A percentile compares a stretch with the other conserved stretches of the same genome.
These are phyloP conservation scores for Amauroascus verrucosus DNA, from an alignment of 2,329 filamentous ascomycete genomes.

Conservation along the genomic window DNA sequence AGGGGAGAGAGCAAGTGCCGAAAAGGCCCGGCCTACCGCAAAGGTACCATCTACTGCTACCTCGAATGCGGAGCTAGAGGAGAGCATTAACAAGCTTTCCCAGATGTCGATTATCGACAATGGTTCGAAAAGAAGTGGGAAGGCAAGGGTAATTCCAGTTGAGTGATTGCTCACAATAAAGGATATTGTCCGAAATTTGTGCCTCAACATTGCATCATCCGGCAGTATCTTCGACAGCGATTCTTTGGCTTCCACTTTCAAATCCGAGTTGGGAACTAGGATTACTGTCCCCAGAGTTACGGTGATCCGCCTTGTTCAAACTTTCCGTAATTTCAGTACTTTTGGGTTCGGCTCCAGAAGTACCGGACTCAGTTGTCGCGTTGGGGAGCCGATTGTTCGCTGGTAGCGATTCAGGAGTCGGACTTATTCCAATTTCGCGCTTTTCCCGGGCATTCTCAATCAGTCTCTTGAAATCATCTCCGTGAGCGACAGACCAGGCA, in stretches of 20 bases:
- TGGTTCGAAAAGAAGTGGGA: not conserved
- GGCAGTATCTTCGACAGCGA: constrained; percentile 2
- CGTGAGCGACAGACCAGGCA: constrained; percentile 64
- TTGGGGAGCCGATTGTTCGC: not conserved
- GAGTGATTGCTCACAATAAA: constrained; percentile 4
- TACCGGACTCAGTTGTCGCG: not conserved
- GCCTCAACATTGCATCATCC: not conserved
- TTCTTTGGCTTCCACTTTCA: not conserved
- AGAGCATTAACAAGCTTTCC: constrained; percentile 32
- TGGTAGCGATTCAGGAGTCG: constrained; percentile 20
- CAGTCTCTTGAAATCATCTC: constrained; percentile 63
- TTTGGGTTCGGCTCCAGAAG: not conserved
- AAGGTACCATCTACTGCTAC: constrained; percentile 10
- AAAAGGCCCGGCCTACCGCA: constrained; percentile 3
- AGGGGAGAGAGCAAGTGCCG: constrained; percentile 5
- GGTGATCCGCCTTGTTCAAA: not conserved
- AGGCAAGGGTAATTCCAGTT: not conserved
- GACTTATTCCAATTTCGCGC: constrained; percentile 20
- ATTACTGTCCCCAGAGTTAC: constrained; percentile 14
- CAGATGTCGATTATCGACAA: constrained; percentile 34
- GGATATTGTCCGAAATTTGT: not conserved
- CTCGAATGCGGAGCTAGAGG: constrained; percentile 28
- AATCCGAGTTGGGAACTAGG: constrained; percentile 31
- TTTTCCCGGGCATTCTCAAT: constrained; percentile 63
- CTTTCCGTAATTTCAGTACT: not conserved